Evolutionary conservation across 2,329 filamentous ascomycete species (phyloP), one percentile per base, ranked within the genome.

Genomic region (Penicillium brasilianum): DNA sequence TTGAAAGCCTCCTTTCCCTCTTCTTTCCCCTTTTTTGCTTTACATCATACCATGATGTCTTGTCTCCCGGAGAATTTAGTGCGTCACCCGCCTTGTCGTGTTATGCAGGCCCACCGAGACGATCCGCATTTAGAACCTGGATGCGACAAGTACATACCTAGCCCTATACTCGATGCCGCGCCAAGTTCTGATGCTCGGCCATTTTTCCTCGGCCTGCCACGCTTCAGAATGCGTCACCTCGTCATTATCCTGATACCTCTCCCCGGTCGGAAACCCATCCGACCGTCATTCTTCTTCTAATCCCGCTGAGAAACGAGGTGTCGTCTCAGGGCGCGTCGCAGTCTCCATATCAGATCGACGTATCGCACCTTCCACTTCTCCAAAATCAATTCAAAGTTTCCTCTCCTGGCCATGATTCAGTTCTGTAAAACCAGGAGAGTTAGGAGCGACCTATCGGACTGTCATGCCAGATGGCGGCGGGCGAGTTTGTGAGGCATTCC

Each of bases 401-500:
- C 22, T 14, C 16, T 28, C 18, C 13, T 14, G 7, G 2, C 18
- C 43, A 39, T 56, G 44, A 57, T 52, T 20, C 36, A 57, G 54
- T 39, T 46, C 28, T 43, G 18, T 11, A 57, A 44, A 46, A 10
- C 13, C 8, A 32, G 22, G 51, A 18, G 25, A 41, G 25, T 43
- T 20, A 43, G 39, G 22, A 32, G 46, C 32, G 25, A 53, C 34
- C 28, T 6, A 16, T 9, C 48, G 34, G 56, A 43, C 11, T 46
- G 34, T 52, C 67, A 70, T 69, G 62, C 68, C 66, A 59, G 20
- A 60, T 59, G 60, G 51, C 54, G 68, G 66, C 62, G 18, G 66
- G 64, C 18, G 39, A 55, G 61, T 59, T 61, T 41, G 43, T 48
- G 14, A 37, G 41, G 60, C 67, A 70, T 70, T 69, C 67, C 64